Conservation (phyloP, 2,329 filamentous ascomycete genomes). For the Fusarium sp. region DNA sequence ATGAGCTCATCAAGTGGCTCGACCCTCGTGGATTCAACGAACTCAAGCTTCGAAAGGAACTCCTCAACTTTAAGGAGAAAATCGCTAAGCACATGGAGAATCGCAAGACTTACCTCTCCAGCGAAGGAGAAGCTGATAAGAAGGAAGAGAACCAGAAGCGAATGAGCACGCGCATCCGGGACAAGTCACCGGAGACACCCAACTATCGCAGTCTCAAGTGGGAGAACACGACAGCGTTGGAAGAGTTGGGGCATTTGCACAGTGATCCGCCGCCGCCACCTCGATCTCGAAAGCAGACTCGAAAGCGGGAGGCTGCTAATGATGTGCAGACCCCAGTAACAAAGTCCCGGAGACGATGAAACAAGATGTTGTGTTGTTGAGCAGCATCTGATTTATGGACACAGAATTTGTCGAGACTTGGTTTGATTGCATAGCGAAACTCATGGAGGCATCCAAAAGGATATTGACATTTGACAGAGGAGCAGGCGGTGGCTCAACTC, state of each 20-base stretch:
- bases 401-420: not conserved
- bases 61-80: conserved; percentile 76
- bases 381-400: not conserved
- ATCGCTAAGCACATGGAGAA: conserved; percentile 84
- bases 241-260: conserved; percentile 66
- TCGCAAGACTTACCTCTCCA: conserved; percentile 72
- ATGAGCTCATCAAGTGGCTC: conserved; percentile 85
- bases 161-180: conserved; percentile 57
- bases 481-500: conserved; percentile 5
- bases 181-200: conserved; percentile 58
- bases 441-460: conserved; percentile 10
- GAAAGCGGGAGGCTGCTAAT: conserved; percentile 59
- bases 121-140: conserved; percentile 51
- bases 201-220: conserved; percentile 62
- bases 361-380: not conserved
- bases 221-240: conserved; percentile 65
- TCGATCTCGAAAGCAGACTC: conserved; percentile 59
- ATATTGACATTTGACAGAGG: conserved; percentile 16
- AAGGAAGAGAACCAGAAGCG: conserved; percentile 53
- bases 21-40: conserved; percentile 89
- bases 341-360: conserved; percentile 46
- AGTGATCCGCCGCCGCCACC: conserved; percentile 63
- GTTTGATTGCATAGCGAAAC: conserved; percentile 16
- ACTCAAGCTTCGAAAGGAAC: conserved; percentile 85
- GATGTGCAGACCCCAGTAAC: conserved; percentile 44